Base-by-base conservation (phyloP, 345 rosid species). In the Lepidium didymum region DNA sequence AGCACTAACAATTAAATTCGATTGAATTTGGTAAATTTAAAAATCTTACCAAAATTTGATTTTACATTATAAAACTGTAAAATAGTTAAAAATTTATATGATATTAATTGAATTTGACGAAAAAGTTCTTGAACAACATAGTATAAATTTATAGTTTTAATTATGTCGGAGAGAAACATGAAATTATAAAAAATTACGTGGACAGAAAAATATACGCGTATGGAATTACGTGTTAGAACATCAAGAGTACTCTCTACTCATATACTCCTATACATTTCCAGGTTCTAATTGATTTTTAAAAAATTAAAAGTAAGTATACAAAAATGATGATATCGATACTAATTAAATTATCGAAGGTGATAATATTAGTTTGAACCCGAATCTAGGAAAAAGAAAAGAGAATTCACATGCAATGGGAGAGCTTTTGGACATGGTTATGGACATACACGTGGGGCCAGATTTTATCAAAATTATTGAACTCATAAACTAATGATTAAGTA, bases 361-460 rank as follows among this genome's bases (percentile, higher is more conserved):
- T 49, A 59, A 59, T 58, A 59, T 69, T 66, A 63, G 37, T n/a
- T 43, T 33, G 52, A 41, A 51, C 7, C 7, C 14, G 57, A 73
- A 59, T 59, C 29, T 47, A 51, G 16, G 56, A 52, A 73, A 67
- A 41, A 10, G 42, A 67, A 47, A 68, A 50, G 54, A 67, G 36
- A 61, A 60, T 29, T 29, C 73, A 67, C 68, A 74, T 67, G 73
- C 57, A 27, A 27, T 11, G 46, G 1, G 29, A 53, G 50, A 42
- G 49, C 56, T 38, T 73, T 60, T 36, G 68, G 73, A 74, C 73
- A 74, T 74, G 78, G 43, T 53, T 53, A 53, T 43, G 67, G 49
- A 42, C 73, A 66, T 62, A 74, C 63, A 44, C 73, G 63, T 52
- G 73, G 73, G 68, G 33, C 3, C 77, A 43, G 4, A 33, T 46